phyloP scores from a whole-genome alignment of 345 rosid species.

The Aquilaria sinensis region DNA sequence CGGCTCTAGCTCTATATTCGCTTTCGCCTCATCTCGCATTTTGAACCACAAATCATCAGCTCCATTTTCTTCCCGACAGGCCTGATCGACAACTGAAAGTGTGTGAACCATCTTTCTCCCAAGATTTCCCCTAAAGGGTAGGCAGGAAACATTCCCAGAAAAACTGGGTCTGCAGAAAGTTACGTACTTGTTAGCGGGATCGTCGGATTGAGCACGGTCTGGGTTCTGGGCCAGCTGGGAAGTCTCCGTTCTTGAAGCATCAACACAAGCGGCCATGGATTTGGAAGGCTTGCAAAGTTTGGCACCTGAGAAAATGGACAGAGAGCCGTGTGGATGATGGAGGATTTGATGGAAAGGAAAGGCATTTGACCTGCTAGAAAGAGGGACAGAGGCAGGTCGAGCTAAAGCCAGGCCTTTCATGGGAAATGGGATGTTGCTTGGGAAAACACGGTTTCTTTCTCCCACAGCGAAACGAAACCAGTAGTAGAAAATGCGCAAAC shows the following conservation, averaged over 20 bases:
- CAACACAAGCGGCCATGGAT: constrained; percentile 73
- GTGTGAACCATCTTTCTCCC: constrained; percentile 26
- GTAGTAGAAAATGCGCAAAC: too few relatives aligned
- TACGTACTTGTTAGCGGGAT: constrained; percentile 20
- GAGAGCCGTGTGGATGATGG: constrained; percentile 10
- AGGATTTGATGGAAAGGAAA: constrained; percentile 6
- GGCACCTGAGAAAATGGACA: constrained; percentile 10
- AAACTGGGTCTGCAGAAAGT: constrained; percentile 38
- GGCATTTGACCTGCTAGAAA: constrained; percentile 24
- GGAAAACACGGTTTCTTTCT: constrained; percentile 6
- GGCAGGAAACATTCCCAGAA: constrained; percentile 22
- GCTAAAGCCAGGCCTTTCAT: constrained; percentile 35
- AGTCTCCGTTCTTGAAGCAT: constrained; percentile 34
- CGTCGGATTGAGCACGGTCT: constrained; percentile 32
- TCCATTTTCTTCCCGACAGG: constrained; percentile 17
- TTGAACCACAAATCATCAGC: constrained; percentile 45
- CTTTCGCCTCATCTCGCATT: constrained; percentile 60
- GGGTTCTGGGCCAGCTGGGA: constrained; percentile 43
- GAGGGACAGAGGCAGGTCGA: constrained; percentile 25
- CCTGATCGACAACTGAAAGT: constrained; percentile 12
- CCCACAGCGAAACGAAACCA: too few relatives aligned
- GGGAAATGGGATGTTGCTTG: constrained; percentile 27
- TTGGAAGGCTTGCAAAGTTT: not conserved
- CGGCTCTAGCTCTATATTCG: constrained; percentile 61
- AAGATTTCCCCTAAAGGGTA: constrained; percentile 24